Evolutionary conservation across 2,329 filamentous ascomycete species (phyloP).

Genomic region (Colletotrichum agaves): DNA sequence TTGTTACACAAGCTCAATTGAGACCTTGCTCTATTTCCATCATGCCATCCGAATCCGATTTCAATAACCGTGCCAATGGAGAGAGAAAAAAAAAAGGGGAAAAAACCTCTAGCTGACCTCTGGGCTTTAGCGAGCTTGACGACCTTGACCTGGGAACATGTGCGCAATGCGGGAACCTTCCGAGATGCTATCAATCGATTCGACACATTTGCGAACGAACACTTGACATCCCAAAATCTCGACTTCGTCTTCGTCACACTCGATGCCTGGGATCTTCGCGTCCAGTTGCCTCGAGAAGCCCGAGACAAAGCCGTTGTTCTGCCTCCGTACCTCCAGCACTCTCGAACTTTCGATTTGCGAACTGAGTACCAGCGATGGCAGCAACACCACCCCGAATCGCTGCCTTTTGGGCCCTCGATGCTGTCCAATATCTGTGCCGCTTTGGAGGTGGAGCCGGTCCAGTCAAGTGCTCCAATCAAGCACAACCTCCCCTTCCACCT

Average conservation of each 20-base stretch:
- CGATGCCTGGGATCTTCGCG: constrained; percentile 97
- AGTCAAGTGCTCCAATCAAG: constrained; percentile 97
- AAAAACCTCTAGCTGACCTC: constrained; percentile 41
- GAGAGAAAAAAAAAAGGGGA: constrained; percentile 29
- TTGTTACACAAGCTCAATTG: constrained; percentile 48
- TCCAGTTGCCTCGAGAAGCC: constrained; percentile 96
- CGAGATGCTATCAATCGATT: constrained; percentile 96
- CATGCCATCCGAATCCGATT: constrained; percentile 35
- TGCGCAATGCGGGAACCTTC: constrained; percentile 96
- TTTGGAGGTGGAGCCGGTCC: constrained; percentile 96
- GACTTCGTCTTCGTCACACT: constrained; percentile 99
- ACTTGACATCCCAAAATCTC: constrained; percentile 88
- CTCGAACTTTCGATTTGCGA: constrained; percentile 93
- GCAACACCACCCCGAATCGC: constrained; percentile 95
- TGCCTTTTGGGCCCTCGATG: constrained; percentile 95
- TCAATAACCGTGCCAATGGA: neutral
- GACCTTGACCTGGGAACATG: constrained; percentile 98
- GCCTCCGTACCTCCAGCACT: constrained; percentile 96
- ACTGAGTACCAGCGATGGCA: constrained; percentile 99
- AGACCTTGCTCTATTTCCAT: constrained; percentile 27
- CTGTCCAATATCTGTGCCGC: constrained; percentile 98
- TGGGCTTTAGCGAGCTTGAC: constrained; percentile 83
- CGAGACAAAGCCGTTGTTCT: constrained; percentile 98
- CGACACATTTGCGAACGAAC: constrained; percentile 91
- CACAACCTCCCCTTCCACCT: constrained; percentile 98